phyloP scores from a whole-genome alignment of 1,284 basidiomycete species.

The Coniophora puteana region DNA sequence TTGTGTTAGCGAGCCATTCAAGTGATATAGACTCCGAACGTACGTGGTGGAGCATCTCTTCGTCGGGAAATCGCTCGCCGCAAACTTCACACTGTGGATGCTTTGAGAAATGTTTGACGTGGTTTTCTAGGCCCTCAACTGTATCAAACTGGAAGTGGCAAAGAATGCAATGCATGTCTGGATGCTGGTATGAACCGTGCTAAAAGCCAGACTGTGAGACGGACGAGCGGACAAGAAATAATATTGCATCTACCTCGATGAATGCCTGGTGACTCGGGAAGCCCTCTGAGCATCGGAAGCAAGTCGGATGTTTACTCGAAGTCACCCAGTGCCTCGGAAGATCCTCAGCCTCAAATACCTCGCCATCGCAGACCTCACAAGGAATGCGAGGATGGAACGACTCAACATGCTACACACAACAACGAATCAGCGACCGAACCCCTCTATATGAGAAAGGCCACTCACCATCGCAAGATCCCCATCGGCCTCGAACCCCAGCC shows the following conservation, averaged over 20 bases:
- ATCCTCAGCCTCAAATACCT: conserved; percentile 19
- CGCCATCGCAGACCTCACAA: conserved; percentile 23
- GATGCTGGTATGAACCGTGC: conserved; percentile 27
- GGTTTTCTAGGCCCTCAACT: conserved; percentile 22
- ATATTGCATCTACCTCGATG: conserved; percentile 20
- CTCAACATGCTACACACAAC: conserved; percentile 18
- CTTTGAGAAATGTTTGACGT: conserved; percentile 28
- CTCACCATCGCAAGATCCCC: conserved; percentile 18
- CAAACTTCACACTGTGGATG: conserved; percentile 27
- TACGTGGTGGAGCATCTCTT: conserved; percentile 28
- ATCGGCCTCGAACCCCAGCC: conserved; percentile 18
- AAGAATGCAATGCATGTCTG: conserved; percentile 26
- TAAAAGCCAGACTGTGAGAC: conserved; percentile 6
- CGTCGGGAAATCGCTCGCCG: conserved; percentile 23
- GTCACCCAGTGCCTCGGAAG: conserved; percentile 21
- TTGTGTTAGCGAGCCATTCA: conserved; percentile 1
- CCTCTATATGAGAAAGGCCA: not conserved
- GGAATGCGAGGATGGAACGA: conserved; percentile 23
- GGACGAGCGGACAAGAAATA: not conserved
- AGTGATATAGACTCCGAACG: conserved; percentile 12
- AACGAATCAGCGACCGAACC: conserved; percentile 4
- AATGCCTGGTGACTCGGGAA: conserved; percentile 28
- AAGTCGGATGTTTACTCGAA: conserved; percentile 24
- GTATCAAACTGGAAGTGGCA: conserved; percentile 33
- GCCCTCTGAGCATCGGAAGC: conserved; percentile 22